Conservation (phyloP, 208 protist species). For the Wallacemonas sp. region DNA sequence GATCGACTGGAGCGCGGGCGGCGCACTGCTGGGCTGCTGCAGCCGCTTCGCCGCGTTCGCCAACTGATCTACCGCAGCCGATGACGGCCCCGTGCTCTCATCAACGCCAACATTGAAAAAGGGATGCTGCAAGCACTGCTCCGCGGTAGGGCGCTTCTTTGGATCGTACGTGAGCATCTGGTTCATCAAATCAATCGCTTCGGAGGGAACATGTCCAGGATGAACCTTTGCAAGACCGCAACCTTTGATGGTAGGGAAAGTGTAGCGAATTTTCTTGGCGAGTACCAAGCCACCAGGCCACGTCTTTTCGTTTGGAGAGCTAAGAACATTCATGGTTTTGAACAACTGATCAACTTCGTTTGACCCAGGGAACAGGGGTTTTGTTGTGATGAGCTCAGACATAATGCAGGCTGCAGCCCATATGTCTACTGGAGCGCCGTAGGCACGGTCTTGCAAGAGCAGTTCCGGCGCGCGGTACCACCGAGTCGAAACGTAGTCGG, state of each 20-base stretch:
- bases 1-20: constrained; percentile 11
- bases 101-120: constrained; percentile 84
- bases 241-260: constrained; percentile 64
- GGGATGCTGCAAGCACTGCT: constrained; percentile 93
- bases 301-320: constrained; percentile 70
- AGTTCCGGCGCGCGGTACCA: constrained; percentile 99
- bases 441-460: constrained; percentile 93
- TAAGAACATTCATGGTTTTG: constrained; percentile 80
- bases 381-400: constrained; percentile 96
- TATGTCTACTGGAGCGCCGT: constrained; percentile 95
- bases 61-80: constrained; percentile 44
- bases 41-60: constrained; percentile 48
- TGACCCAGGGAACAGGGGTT: constrained; percentile 95
- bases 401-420: constrained; percentile 97
- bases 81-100: constrained; percentile 45
- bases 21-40: constrained; percentile 28
- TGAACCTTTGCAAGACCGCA: constrained; percentile 62
- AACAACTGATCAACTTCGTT: constrained; percentile 88
- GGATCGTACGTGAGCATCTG: constrained; percentile 96
- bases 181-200: constrained; percentile 91
- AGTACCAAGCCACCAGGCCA: constrained; percentile 73
- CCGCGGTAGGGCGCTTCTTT: constrained; percentile 91
- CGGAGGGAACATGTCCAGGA: constrained; percentile 74
- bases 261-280: constrained; percentile 82
- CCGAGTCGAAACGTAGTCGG: constrained; percentile 97